Evolutionary conservation across 139 green algal genomes (phyloP).

Genomic region (Diplosphaera chodatii): DNA sequence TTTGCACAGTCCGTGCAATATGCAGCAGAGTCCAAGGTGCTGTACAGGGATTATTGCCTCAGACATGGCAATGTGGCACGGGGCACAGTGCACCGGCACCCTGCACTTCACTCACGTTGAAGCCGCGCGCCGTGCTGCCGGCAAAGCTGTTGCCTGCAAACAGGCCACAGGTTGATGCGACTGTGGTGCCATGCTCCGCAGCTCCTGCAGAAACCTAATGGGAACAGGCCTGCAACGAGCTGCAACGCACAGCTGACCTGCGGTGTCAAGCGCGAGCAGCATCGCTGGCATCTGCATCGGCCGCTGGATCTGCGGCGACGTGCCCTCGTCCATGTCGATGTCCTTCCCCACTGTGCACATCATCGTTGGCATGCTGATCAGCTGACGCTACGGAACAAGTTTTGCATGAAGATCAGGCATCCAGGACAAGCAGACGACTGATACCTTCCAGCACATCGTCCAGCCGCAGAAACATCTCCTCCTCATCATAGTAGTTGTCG

Average conservation of each 20-base stretch:
- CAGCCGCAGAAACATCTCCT: constrained; percentile 52
- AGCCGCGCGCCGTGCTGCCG: constrained; percentile 41
- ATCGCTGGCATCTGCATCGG: constrained; percentile 34
- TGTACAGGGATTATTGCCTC: no score
- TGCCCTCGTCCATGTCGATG: constrained; percentile 53
- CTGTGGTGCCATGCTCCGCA: not conserved
- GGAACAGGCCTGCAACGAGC: not conserved
- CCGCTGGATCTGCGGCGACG: not conserved
- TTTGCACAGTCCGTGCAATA: no score
- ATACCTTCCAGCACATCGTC: constrained; percentile 33
- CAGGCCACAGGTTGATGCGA: not conserved
- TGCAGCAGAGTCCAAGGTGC: no score
- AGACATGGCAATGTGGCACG: no score
- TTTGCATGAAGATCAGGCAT: no score
- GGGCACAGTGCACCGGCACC: no score
- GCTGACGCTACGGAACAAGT: no score
- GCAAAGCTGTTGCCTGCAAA: constrained; percentile 16
- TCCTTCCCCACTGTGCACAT: constrained; percentile 24
- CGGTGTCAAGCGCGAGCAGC: constrained; percentile 61
- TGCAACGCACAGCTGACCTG: not conserved
- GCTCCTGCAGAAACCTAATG: no score
- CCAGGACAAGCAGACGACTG: no score
- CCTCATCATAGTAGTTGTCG: constrained; percentile 37
- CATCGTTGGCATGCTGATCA: no score
- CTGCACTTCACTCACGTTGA: constrained; percentile 36